Evolutionary conservation across 306 rosid genomes (phyloP), one percentile per base, ranked within the genome.

Genomic region (Cicer arietinum): DNA sequence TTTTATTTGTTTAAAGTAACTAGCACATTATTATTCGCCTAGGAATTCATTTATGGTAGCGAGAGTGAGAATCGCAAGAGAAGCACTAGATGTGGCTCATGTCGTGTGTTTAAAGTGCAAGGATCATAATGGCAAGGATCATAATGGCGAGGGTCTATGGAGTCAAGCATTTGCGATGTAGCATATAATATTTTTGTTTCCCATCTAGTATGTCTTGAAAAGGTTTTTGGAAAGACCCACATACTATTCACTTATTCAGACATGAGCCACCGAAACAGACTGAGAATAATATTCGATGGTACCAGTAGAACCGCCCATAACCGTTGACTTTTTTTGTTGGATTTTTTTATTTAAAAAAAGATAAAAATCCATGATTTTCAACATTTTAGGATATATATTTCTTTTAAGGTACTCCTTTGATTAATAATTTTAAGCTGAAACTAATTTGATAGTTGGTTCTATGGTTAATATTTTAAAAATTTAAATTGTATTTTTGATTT

Each of bases 61-160:
- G 61, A 40, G 71, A 46, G 61, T 69, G 61, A n/a, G 67, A 69
- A 78, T 70, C 50, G 48, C 42, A 65, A 48, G 9, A 40, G 9
- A 67, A 42, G 17, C 8, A 14, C 59, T 46, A 40, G 61, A 10
- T 35, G 50, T 52, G 58, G 39, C n/a, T 56, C 30, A 3, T 51
- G 48, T 14, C 17, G 11, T 25, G 77, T 7, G 57, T n/a, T n/a
- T n/a, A n/a, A n/a, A n/a, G n/a, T n/a, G 62, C n/a, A 22, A 10
- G 8, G 41, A 22, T 25, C 41, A 25, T 58, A 58, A 22, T 25
- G 41, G 62, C n/a, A 22, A 10, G 8, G 41, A 22, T 25, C 41
- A 25, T 58, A 58, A 22, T 25, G 41, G 61, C 7, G 6, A 7
- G 7, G 14, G 16, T 25, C 25, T 3, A 25, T 25, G 41, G 62